Evolutionary conservation across 805 yeast genomes (phyloP).

Genomic region (Lipomyces kockii): DNA sequence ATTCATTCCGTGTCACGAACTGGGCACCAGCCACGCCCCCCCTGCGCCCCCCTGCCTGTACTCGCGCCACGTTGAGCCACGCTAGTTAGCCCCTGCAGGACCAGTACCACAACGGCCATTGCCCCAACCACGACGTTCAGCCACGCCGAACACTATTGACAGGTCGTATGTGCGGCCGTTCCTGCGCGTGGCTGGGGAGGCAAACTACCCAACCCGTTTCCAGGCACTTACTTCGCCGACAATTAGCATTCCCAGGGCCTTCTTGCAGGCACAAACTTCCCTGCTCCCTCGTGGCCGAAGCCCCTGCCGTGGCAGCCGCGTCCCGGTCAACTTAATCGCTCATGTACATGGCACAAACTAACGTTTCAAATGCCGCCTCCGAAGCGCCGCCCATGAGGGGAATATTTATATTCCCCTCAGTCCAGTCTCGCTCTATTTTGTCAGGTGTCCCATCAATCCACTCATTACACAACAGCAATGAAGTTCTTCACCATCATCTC

Average conservation of each 20-base stretch:
- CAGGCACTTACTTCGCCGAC: background rate
- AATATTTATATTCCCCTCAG: background rate
- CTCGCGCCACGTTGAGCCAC: background rate
- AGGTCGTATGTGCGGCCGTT: no score
- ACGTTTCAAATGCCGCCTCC: no score
- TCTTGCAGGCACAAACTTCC: no score
- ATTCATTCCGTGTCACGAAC: background rate
- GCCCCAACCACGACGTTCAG: background rate
- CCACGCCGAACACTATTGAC: background rate
- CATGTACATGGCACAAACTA: background rate
- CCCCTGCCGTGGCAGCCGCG: background rate
- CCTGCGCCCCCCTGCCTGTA: background rate
- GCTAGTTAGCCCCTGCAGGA: background rate
- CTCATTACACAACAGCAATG: background rate
- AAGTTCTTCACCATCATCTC: background rate
- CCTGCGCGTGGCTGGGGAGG: background rate
- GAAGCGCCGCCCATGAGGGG: no score
- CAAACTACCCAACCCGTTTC: background rate
- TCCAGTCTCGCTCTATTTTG: background rate
- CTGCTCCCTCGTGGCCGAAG: background rate
- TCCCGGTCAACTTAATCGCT: background rate
- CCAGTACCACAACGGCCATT: no score
- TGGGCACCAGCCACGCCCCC: background rate
- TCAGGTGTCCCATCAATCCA: no score
- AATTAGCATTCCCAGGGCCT: no score